Evolutionary conservation across 169 alveolate species (phyloP), one percentile per base, ranked within the genome.

Genomic region (Babesia divergens): DNA sequence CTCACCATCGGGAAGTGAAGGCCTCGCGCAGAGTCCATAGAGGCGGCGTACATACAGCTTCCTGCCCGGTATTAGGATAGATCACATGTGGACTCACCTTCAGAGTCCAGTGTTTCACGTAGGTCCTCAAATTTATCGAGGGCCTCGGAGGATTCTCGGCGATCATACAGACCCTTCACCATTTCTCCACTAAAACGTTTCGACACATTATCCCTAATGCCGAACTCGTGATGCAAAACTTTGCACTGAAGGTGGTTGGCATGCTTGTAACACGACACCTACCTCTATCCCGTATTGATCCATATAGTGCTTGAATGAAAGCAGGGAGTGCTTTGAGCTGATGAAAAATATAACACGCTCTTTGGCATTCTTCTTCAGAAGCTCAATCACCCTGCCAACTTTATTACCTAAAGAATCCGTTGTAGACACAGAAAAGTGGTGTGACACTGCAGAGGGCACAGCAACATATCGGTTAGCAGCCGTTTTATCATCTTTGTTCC

Each of bases 21-120:
- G 22, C 88, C 88, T 14, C 88, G 65, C 2, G 88, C 88, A 1
- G 88, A 80, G 38, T 80, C 88, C 51, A 68, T 70, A 0, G 88
- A 80, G n/a, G 86, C 88, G 22, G 64, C 54, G 13, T 65, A 49
- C 26, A 66, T 16, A 20, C 47, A 28, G 11, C 31, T 26, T 29
- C 38, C 86, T 77, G 68, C 8, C 16, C 32, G 32, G 22, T 11
- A 18, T 6, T 18, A 52, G 13, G 3, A 20, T 9, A 5, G 6
- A n/a, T n/a, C n/a, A 26, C 28, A 24, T 16, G 42, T 46, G 68
- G 20, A 49, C 53, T 74, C 55, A 16, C 49, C 43, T 5, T 52
- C 81, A 3, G 49, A 40, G 26, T 68, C 68, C 13, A 77, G 13
- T 29, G 20, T 47, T 9, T 37, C 37, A 14, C 52, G 22, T 16